phyloP scores from a whole-genome alignment of 768 basidiomycete species.

The Tylopilus sp. region DNA sequence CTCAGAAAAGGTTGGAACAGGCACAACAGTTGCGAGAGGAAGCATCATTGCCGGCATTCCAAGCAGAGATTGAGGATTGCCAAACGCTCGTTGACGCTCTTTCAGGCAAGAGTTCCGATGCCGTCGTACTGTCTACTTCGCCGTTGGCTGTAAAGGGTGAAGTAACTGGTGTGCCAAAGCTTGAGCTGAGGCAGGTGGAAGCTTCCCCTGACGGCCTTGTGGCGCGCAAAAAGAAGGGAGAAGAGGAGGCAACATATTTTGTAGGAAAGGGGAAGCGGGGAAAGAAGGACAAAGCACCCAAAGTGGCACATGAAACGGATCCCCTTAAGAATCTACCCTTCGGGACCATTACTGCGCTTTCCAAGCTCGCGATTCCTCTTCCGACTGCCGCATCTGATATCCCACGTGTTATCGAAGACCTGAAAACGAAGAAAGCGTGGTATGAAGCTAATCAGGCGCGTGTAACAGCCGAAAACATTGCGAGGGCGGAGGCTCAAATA shows the following conservation, averaged over 20 bases:
- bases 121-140: slow-evolving; percentile 41
- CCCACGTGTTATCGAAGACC: slow-evolving; percentile 80
- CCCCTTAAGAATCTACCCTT: slow-evolving; percentile 66
- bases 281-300: slow-evolving; percentile 50
- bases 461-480: slow-evolving; percentile 73
- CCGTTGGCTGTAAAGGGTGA: slow-evolving; percentile 39
- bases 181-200: slow-evolving; percentile 86
- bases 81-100: slow-evolving; percentile 87
- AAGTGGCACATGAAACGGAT: slow-evolving; percentile 37
- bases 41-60: slow-evolving; percentile 86
- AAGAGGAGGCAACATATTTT: slow-evolving; percentile 80
- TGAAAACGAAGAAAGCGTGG: slow-evolving; percentile 94
- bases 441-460: slow-evolving; percentile 88
- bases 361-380: slow-evolving; percentile 85
- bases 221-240: slow-evolving; percentile 88
- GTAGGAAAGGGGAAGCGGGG: slow-evolving; percentile 65
- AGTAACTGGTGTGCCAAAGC: slow-evolving; percentile 66
- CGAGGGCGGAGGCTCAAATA: slow-evolving; percentile 77
- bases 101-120: slow-evolving; percentile 57
- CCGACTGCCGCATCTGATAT: slow-evolving; percentile 76
- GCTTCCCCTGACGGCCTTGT: slow-evolving; percentile 61
- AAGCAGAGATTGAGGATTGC: slow-evolving; percentile 93
- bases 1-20: slow-evolving; percentile 74
- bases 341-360: slow-evolving; percentile 81
- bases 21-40: slow-evolving; percentile 84